phyloP scores from a whole-genome alignment of 2,329 filamentous ascomycete genomes.

The Cordyceps cateniannulata region DNA sequence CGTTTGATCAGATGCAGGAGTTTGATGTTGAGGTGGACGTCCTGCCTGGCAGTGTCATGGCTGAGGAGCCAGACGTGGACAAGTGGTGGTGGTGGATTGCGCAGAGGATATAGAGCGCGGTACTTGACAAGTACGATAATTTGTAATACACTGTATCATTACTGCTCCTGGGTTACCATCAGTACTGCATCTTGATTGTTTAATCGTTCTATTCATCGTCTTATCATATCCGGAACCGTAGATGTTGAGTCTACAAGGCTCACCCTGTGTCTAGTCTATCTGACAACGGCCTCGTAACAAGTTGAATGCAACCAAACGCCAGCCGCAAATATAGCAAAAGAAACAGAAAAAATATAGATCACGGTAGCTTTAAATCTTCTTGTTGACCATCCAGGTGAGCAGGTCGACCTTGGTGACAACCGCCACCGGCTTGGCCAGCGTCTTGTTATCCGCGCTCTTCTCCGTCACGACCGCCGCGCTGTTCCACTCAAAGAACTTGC shows the following conservation, averaged over 20 bases:
- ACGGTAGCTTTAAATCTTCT: slow-evolving; percentile 28
- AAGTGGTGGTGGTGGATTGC: slow-evolving; percentile 92
- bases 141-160: background rate
- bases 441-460: slow-evolving; percentile 47
- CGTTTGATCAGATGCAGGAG: slow-evolving; percentile 75
- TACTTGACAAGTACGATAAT: background rate
- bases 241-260: slow-evolving; percentile 37
- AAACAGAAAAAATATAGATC: background rate
- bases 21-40: slow-evolving; percentile 75
- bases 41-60: slow-evolving; percentile 63
- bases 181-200: no score
- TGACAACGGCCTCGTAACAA: slow-evolving; percentile 11
- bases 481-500: slow-evolving; percentile 97
- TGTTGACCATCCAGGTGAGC: slow-evolving; percentile 82
- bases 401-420: slow-evolving; percentile 96
- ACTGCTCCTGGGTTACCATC: background rate
- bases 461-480: slow-evolving; percentile 93
- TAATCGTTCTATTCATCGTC: slow-evolving; percentile 8
- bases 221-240: slow-evolving; percentile 20
- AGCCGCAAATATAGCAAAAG: slow-evolving; percentile 16
- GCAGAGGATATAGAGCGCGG: slow-evolving; percentile 52
- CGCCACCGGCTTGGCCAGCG: slow-evolving; percentile 69
- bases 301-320: slow-evolving; percentile 20
- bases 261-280: slow-evolving; percentile 12
- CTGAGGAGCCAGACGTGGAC: slow-evolving; percentile 62